phyloP scores from a whole-genome alignment of 345 rosid genomes.

The Gossypium longicalyx region DNA sequence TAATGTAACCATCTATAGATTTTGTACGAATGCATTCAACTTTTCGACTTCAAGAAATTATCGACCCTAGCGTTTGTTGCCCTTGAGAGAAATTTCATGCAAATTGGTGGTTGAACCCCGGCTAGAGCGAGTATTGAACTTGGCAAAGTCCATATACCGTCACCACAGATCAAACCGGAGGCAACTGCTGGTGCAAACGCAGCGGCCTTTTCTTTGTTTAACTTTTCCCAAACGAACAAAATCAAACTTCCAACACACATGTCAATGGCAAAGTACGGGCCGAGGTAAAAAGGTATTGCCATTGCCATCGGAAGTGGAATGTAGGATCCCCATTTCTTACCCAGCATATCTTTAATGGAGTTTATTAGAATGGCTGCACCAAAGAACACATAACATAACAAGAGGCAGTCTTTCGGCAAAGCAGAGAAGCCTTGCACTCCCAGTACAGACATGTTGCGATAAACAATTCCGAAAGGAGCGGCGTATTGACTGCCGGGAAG shows the following conservation, averaged over 20 bases:
- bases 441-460: constrained; percentile 55
- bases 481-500: constrained; percentile 42
- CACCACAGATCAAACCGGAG: constrained; percentile 83
- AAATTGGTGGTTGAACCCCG: constrained; percentile 59
- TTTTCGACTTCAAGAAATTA: constrained; percentile 25
- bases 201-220: constrained; percentile 55
- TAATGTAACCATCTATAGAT: background rate
- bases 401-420: constrained; percentile 67
- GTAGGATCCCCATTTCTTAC: constrained; percentile 37
- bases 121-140: constrained; percentile 59
- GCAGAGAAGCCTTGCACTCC: constrained; percentile 71
- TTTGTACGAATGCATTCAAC: background rate
- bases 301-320: constrained; percentile 83
- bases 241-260: constrained; percentile 83
- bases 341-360: constrained; percentile 36
- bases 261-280: constrained; percentile 75
- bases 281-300: constrained; percentile 86
- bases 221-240: constrained; percentile 52
- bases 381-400: constrained; percentile 54
- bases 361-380: constrained; percentile 54
- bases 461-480: constrained; percentile 57
- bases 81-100: constrained; percentile 75
- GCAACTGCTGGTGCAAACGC: constrained; percentile 76
- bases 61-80: constrained; percentile 48
- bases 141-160: constrained; percentile 67